Percentiles rank a stretch among this genome's conserved stretches.
Conservation (phyloP, 1,284 basidiomycete species). For the Neolentinus lepideus region DNA sequence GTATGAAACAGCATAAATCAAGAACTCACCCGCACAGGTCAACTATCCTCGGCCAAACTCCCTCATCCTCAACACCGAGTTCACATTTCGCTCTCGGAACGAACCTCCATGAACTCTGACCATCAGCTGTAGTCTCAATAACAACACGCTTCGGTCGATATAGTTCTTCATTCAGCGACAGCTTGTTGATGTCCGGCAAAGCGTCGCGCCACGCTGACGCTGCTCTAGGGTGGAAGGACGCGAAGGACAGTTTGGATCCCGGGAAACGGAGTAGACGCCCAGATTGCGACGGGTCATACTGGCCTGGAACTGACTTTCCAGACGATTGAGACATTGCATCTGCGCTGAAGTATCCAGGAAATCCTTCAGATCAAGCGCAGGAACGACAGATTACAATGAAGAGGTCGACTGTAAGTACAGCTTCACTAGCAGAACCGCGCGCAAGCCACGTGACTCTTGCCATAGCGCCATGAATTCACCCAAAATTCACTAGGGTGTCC, state of each 20-base stretch:
- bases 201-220: constrained; percentile 36
- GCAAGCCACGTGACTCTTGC: no score
- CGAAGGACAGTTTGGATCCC: constrained; percentile 52
- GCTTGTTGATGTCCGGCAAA: constrained; percentile 25
- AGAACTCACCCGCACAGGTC: constrained; percentile 58
- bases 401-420: no score
- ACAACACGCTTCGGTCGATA: constrained; percentile 62
- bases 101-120: constrained; percentile 59
- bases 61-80: constrained; percentile 53
- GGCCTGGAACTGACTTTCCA: constrained; percentile 31
- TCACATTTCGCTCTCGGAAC: constrained; percentile 59
- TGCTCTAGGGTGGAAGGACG: constrained; percentile 58
- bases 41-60: constrained; percentile 58
- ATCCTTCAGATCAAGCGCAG: no score
- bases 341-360: no score
- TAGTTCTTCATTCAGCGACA: constrained; percentile 37
- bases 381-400: no score
- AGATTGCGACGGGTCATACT: constrained; percentile 52
- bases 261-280: constrained; percentile 48
- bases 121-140: constrained; percentile 49
- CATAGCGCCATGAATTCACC: no score
- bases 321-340: constrained; percentile 2
- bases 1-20: background rate
- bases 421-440: no score
- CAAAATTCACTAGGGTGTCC: no score